Evolutionary conservation across 108 stramenopile genomes (phyloP).

Genomic region (Skeletonema costatum): DNA sequence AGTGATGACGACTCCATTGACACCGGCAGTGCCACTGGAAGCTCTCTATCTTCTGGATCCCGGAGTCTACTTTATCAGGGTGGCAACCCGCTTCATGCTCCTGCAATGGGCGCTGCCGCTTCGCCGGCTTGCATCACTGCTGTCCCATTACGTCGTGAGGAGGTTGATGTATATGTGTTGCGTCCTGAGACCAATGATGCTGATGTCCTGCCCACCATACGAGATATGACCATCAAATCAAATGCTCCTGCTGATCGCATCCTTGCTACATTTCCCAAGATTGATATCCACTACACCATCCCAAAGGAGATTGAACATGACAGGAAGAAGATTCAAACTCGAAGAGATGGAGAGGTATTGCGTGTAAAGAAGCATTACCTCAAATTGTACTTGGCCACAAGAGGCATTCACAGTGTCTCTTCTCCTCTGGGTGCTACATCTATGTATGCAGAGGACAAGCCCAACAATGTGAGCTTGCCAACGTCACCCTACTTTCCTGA

Average conservation of each 20-base stretch:
- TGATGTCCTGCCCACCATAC: slow-evolving; percentile 41
- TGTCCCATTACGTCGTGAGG: slow-evolving; percentile 31
- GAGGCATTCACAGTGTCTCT: slow-evolving; percentile 33
- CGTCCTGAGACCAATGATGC: slow-evolving; percentile 23
- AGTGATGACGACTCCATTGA: slow-evolving; percentile 27
- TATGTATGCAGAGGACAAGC: background rate
- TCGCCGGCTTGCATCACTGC: background rate
- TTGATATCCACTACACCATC: slow-evolving; percentile 2
- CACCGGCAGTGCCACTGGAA: background rate
- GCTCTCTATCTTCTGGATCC: background rate
- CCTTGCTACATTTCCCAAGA: slow-evolving; percentile 44
- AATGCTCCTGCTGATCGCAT: slow-evolving; percentile 42
- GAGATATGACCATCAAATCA: slow-evolving; percentile 51
- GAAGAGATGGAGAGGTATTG: slow-evolving; percentile 50
- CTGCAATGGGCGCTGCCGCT: background rate
- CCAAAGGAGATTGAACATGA: background rate
- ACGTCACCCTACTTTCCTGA: background rate
- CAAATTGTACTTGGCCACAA: slow-evolving; percentile 46
- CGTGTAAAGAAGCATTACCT: slow-evolving; percentile 58
- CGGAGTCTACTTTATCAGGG: background rate
- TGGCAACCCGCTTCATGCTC: background rate
- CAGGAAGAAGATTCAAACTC: slow-evolving; percentile 32
- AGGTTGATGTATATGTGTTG: slow-evolving; percentile 49
- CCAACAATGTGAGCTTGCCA: background rate
- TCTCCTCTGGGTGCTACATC: background rate